phyloP scores from a whole-genome alignment of 2,329 filamentous ascomycete genomes.

The Amylocarpus encephaloides region DNA sequence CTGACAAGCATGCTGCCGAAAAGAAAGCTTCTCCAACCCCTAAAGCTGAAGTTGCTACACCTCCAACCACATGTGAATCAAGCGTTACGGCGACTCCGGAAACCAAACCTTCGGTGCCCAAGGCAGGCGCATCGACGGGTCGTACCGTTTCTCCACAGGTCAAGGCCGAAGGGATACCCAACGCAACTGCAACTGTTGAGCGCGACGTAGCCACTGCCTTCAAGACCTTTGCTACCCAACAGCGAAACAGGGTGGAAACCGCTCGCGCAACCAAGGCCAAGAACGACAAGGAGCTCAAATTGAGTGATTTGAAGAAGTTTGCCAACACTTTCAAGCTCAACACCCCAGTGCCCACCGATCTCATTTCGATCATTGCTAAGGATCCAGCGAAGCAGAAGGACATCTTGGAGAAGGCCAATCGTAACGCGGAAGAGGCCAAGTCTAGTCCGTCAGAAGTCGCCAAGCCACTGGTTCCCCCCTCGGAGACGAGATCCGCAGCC shows the following conservation, averaged over 20 bases:
- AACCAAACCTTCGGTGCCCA: slow-evolving; percentile 19
- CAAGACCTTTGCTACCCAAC: slow-evolving; percentile 54
- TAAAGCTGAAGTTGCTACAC: slow-evolving; percentile 24
- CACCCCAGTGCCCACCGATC: slow-evolving; percentile 82
- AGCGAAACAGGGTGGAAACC: slow-evolving; percentile 51
- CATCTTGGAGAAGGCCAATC: slow-evolving; percentile 82
- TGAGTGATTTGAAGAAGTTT: slow-evolving; percentile 94
- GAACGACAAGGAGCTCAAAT: slow-evolving; percentile 81
- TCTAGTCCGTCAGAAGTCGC: slow-evolving; percentile 38
- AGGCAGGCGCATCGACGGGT: slow-evolving; percentile 32
- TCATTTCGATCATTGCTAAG: slow-evolving; percentile 93
- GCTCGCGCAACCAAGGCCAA: slow-evolving; percentile 51
- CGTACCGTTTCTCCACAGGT: slow-evolving; percentile 26
- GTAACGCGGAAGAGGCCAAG: slow-evolving; percentile 61
- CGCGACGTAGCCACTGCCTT: slow-evolving; percentile 56
- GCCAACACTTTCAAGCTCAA: slow-evolving; percentile 89
- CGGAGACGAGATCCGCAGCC: slow-evolving; percentile 35
- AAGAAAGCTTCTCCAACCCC: slow-evolving; percentile 24
- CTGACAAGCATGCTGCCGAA: slow-evolving; percentile 32
- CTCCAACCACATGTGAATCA: slow-evolving; percentile 27
- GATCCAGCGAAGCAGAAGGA: slow-evolving; percentile 91
- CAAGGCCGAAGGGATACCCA: slow-evolving; percentile 37
- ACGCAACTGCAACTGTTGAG: slow-evolving; percentile 55
- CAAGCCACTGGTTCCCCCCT: slow-evolving; percentile 40
- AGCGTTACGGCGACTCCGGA: slow-evolving; percentile 23